Evolutionary conservation across 495 filamentous ascomycete species (phyloP).

Genomic region (Trypethelium eluteriae): DNA sequence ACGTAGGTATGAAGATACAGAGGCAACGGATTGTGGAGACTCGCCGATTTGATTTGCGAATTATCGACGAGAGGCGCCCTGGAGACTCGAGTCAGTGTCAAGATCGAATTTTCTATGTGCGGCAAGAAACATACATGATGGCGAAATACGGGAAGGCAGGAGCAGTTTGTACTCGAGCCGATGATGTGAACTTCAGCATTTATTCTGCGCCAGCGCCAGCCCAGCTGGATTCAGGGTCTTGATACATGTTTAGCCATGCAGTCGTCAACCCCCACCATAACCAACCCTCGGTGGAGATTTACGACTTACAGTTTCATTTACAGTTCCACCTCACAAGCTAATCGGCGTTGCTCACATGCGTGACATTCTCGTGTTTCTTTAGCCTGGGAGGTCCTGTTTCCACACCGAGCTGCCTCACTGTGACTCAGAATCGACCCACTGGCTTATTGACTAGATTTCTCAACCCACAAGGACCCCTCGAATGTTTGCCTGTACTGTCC

Average conservation of each 20-base stretch:
- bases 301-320: too few species aligned
- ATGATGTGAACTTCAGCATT: not conserved
- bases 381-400: too few species aligned
- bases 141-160: not conserved
- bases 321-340: too few species aligned
- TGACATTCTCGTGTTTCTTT: too few species aligned
- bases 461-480: too few species aligned
- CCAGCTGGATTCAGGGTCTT: not conserved
- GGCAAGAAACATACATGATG: not conserved
- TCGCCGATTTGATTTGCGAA: conserved; percentile 76
- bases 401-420: too few species aligned
- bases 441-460: too few species aligned
- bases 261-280: not conserved
- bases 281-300: not conserved
- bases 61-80: conserved; percentile 72
- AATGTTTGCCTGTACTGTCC: too few species aligned
- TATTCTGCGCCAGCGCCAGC: not conserved
- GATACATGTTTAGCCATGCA: not conserved
- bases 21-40: conserved; percentile 82
- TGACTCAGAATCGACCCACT: too few species aligned
- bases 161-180: not conserved
- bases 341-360: too few species aligned
- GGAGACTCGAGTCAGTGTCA: not conserved
- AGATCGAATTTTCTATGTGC: too few species aligned
- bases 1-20: conserved; percentile 75